Percentiles rank a stretch among this genome's conserved stretches.
Conservation (phyloP, 192 early-diverging fungal genomes). For the Gryganskiella cystojenkinii region DNA sequence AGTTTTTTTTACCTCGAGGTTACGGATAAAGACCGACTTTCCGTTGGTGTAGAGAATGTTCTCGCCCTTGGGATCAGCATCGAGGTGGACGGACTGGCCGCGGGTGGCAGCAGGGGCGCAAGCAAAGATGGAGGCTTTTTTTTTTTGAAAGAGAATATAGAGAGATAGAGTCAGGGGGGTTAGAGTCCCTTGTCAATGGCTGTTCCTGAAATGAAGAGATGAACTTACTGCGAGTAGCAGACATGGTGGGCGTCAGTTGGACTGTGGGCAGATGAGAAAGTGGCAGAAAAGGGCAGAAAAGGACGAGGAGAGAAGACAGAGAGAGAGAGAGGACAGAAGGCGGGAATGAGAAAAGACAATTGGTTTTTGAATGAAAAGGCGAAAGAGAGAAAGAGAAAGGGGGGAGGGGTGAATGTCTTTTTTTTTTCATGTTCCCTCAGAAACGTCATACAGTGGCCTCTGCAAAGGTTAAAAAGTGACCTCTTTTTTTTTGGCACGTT, state of each 20-base stretch:
- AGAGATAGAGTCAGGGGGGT: neutral
- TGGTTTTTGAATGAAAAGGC: too few relatives aligned
- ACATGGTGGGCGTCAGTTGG: constrained; percentile 30
- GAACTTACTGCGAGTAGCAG: constrained; percentile 35
- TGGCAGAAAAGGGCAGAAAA: too few relatives aligned
- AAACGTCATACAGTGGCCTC: too few relatives aligned
- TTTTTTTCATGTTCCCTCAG: too few relatives aligned
- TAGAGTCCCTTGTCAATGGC: neutral
- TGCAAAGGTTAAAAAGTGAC: too few relatives aligned
- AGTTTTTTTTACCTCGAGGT: constrained; percentile 68
- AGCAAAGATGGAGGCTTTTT: constrained; percentile 75
- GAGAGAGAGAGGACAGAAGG: neutral
- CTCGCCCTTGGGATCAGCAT: constrained; percentile 85
- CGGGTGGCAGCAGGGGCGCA: constrained; percentile 81
- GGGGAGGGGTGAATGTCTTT: constrained; percentile 70
- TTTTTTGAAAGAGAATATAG: constrained; percentile 4
- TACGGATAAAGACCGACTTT: constrained; percentile 86
- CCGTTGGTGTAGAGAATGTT: constrained; percentile 93
- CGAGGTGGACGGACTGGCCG: constrained; percentile 84
- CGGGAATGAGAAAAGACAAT: too few relatives aligned
- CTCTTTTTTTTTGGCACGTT: too few relatives aligned
- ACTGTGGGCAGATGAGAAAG: too few relatives aligned
- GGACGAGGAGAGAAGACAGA: neutral
- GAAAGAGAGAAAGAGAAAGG: constrained; percentile 1
- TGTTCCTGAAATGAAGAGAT: constrained; percentile 5